Evolutionary conservation across 1,139 yeast genomes (phyloP), one percentile per base, ranked within the genome.

Genomic region (Candida frijolesensis): DNA sequence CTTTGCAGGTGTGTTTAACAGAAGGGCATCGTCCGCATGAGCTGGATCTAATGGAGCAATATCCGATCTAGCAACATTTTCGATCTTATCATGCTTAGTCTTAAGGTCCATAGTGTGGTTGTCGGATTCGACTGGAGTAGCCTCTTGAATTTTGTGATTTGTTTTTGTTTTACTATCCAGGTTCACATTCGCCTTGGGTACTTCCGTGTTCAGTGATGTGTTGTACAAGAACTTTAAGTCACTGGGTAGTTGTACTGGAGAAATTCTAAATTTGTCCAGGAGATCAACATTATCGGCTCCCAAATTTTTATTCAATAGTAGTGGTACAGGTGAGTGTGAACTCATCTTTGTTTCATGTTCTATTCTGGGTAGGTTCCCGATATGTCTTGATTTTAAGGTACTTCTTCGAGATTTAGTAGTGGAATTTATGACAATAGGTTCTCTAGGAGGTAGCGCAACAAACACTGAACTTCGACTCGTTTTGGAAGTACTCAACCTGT

Each of bases 371-470:
- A 38, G 42, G 11, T 38, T 38, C n/a, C 30, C 42, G 1, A 32
- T 38, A 9, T 29, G 15, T 22, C 58, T 35, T 33, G 53, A 42
- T 40, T 50, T 54, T 11, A 46, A 33, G 25, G 51, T 46, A 38
- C 47, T 49, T 39, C 43, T 37, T 44, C 44, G 45, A 33, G 53
- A 42, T 45, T 46, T 48, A 32, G 52, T 34, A 3, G 66, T 54
- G 3, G 71, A 62, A 33, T 60, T 62, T 6, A 66, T 64, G 4
- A 68, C 62, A 33, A 74, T 64, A 1, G 79, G 79, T 45, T 72
- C 78, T 39, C 76, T 60, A 5, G 74, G 62, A 0, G 79, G 79
- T n/a, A 74, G 55, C 0, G 78, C 64, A 1, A 70, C 74, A 56
- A 71, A 74, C 2, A 67, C 63, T 0, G 78, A 70, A 27, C 71